Conservation (phyloP, 345 rosid genomes). For the Lepidium africanum region DNA sequence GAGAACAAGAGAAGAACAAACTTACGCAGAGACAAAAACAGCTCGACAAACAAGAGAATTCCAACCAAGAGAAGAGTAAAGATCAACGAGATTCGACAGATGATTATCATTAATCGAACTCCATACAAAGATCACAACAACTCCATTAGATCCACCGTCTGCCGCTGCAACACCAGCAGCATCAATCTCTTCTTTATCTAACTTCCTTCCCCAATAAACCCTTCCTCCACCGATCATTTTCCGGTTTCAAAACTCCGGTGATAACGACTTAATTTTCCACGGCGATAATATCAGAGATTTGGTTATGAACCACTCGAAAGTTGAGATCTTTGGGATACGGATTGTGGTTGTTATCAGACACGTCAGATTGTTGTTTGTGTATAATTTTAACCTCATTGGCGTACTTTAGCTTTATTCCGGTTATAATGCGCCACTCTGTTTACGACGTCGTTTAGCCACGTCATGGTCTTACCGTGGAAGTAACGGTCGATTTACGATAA, state of each 20-base stretch:
- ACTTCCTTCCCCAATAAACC: constrained; percentile 57
- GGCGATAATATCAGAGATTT: not conserved
- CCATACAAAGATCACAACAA: constrained; percentile 77
- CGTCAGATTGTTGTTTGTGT: not conserved
- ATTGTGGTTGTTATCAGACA: not conserved
- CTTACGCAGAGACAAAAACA: constrained; percentile 70
- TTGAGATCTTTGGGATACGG: constrained; percentile 9
- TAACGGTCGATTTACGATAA: not conserved
- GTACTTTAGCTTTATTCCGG: not conserved
- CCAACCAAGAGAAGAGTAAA: constrained; percentile 90
- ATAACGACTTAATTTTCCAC: not conserved
- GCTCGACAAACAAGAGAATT: constrained; percentile 70
- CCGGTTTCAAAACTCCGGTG: constrained; percentile 9
- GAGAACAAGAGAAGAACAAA: not conserved
- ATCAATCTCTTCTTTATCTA: constrained; percentile 18
- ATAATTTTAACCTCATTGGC: not conserved
- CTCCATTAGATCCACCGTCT: constrained; percentile 43
- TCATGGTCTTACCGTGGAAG: not conserved
- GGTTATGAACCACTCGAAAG: constrained; percentile 24
- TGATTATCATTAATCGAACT: constrained; percentile 47
- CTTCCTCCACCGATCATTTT: constrained; percentile 53
- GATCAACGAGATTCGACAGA: constrained; percentile 44
- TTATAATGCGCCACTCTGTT: not conserved
- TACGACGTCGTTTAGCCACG: not conserved
- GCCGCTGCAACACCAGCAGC: not conserved